These are phyloP conservation scores for Penicillium sp. DNA, from an alignment of 2,329 filamentous ascomycete species.

Conservation along the genomic window DNA sequence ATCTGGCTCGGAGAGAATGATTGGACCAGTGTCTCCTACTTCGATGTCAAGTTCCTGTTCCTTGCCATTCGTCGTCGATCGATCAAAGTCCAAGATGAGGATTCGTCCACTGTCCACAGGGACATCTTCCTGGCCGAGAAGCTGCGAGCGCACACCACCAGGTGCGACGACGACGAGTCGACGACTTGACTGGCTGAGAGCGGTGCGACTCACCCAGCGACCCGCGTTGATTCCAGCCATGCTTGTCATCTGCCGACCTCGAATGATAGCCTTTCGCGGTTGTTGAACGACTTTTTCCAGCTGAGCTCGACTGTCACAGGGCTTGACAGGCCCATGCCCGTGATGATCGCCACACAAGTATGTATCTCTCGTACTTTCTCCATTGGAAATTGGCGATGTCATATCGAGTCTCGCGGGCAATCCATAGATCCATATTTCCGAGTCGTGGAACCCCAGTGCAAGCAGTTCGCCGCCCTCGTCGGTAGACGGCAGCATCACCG, in stretches of 20 bases:
- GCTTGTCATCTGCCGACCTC: constrained; percentile 59
- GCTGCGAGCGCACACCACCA: constrained; percentile 58
- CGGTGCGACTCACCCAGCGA: constrained; percentile 62
- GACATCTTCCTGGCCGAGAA: constrained; percentile 63
- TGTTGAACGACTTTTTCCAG: constrained; percentile 32
- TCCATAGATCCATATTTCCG: constrained; percentile 72
- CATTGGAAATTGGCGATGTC: constrained; percentile 28
- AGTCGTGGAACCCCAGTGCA: constrained; percentile 65
- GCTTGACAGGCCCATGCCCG: constrained; percentile 9
- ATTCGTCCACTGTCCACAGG: constrained; percentile 75
- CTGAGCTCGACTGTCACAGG: constrained; percentile 22
- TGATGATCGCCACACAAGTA: constrained; percentile 14
- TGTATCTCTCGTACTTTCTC: constrained; percentile 8
- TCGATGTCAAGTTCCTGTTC: constrained; percentile 61
- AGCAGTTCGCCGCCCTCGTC: constrained; percentile 66
- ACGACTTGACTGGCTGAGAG: constrained; percentile 34
- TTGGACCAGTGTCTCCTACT: constrained; percentile 63
- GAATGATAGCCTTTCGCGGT: constrained; percentile 62
- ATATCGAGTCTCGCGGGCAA: constrained; percentile 67
- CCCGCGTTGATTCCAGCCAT: constrained; percentile 62
- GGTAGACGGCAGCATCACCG: constrained; percentile 63
- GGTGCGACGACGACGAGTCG: constrained; percentile 65
- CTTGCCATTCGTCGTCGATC: constrained; percentile 51
- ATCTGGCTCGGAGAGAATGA: constrained; percentile 65
- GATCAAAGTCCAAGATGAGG: constrained; percentile 67